Base-by-base conservation (phyloP, 1,284 basidiomycete genomes). In the Peniophora sp. region DNA sequence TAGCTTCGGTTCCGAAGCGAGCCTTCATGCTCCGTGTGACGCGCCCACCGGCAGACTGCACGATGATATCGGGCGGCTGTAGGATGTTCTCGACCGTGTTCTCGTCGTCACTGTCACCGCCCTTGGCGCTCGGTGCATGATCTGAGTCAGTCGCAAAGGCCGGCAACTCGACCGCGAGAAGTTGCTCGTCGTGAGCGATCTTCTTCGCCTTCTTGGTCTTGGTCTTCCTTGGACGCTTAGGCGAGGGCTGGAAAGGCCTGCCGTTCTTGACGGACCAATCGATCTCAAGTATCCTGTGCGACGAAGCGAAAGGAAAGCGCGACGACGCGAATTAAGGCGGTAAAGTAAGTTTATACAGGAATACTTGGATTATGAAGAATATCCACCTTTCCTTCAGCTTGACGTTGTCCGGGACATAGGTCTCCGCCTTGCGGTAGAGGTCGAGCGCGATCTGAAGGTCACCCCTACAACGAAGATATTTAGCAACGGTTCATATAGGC, bases 351-450 rank as follows among this genome's bases (percentile, higher is more conserved):
- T 74, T 70, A 72, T 72, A 68, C 70, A 74, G 64, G 71, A 81
- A 72, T 45, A 79, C 72, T 64, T 77, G 66, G 62, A 78, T 63
- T 64, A 79, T 65, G 63, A 81, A 79, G 70, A 75, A 70, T 73
- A 82, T 83, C 75, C 75, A 88, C 86, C 87, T 85, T 73, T 88
- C 85, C 77, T 82, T 82, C 50, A 89, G 74, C 64, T 88, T 88
- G 66, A 77, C 64, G 60, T 89, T 89, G 56, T 88, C 83, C 17
- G 87, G 85, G 50, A 87, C 85, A 57, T 87, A 89, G 9, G 72
- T 73, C 65, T 84, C 81, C 19, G 86, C 86, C 58, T 85, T 85
- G 58, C 80, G 78, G 59, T 88, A 89, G 16, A 88, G 73, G 53
- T 86, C 84, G 25, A 89, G 73, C 1, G 87, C 86, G 5, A 79